These are phyloP conservation scores for Blastobotrys illinoisensis DNA, from an alignment of 1,139 yeast genomes.

Conservation along the genomic window DNA sequence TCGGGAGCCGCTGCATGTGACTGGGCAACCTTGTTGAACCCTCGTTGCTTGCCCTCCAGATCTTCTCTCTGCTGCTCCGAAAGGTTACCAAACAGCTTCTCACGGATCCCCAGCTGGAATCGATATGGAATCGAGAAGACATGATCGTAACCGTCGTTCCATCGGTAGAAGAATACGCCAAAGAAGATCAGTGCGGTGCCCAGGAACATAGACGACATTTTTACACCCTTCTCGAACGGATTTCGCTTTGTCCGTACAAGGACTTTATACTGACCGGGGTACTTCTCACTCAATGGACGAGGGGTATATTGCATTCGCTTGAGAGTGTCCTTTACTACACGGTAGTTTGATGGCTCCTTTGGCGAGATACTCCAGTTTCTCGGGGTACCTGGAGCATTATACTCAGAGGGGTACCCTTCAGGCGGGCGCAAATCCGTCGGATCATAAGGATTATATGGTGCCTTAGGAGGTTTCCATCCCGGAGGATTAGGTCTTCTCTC, in stretches of 20 bases:
- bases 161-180: slow-evolving; percentile 66
- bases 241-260: slow-evolving; percentile 54
- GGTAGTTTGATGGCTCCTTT: slow-evolving; percentile 61
- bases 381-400: slow-evolving; percentile 33
- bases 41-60: slow-evolving; percentile 41
- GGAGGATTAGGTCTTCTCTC: slow-evolving; percentile 59
- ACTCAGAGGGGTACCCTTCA: slow-evolving; percentile 82
- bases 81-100: slow-evolving; percentile 46
- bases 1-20: slow-evolving; percentile 11
- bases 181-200: slow-evolving; percentile 26
- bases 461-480: slow-evolving; percentile 78
- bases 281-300: slow-evolving; percentile 64
- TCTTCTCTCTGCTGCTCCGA: slow-evolving; percentile 60
- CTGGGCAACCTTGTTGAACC: slow-evolving; percentile 20
- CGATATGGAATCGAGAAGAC: slow-evolving; percentile 66
- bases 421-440: slow-evolving; percentile 73
- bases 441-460: slow-evolving; percentile 83
- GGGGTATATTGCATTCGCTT: slow-evolving; percentile 71
- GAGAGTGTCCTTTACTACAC: slow-evolving; percentile 68
- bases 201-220: slow-evolving; percentile 22
- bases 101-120: slow-evolving; percentile 51
- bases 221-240: slow-evolving; percentile 46
- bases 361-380: slow-evolving; percentile 56
- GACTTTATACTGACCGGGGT: slow-evolving; percentile 76
- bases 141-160: slow-evolving; percentile 83